A percentile compares a stretch with the other conserved stretches of the same genome.
Conservation (phyloP, 2,329 filamentous ascomycete species). For the Botrytis fabae region DNA sequence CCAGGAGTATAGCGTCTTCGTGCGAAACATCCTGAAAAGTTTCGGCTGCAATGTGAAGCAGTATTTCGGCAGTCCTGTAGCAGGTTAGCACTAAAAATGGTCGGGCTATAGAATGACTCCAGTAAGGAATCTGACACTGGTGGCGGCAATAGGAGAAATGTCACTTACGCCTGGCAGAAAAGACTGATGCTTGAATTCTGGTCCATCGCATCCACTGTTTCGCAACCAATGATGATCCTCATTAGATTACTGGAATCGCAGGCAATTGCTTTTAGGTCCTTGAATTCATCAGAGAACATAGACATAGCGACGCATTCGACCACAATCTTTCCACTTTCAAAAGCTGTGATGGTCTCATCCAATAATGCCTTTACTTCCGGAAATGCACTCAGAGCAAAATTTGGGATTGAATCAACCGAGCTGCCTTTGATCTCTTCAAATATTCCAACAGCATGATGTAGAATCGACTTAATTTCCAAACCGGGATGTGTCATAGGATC, state of each 20-base stretch:
- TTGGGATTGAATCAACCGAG: conserved; percentile 24
- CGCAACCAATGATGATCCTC: conserved; percentile 32
- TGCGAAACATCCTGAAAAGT: conserved; percentile 8
- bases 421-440: conserved; percentile 19
- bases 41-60: conserved; percentile 19
- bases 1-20: conserved; percentile 15
- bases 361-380: conserved; percentile 44
- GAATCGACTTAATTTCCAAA: conserved; percentile 17
- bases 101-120: background rate
- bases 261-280: conserved; percentile 32
- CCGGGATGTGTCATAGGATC: conserved; percentile 18
- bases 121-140: background rate
- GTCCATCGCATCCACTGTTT: conserved; percentile 30
- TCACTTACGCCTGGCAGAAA: conserved; percentile 33
- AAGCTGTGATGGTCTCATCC: conserved; percentile 27
- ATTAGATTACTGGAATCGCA: conserved; percentile 26
- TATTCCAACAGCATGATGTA: conserved; percentile 17
- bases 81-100: background rate
- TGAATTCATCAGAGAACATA: conserved; percentile 24
- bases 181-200: conserved; percentile 29
- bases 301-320: conserved; percentile 33
- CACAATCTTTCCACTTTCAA: conserved; percentile 32
- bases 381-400: conserved; percentile 46
- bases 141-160: background rate
- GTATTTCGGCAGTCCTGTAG: conserved; percentile 16